Base-by-base conservation (phyloP, 495 filamentous ascomycete species). In the Neurospora intermedia region DNA sequence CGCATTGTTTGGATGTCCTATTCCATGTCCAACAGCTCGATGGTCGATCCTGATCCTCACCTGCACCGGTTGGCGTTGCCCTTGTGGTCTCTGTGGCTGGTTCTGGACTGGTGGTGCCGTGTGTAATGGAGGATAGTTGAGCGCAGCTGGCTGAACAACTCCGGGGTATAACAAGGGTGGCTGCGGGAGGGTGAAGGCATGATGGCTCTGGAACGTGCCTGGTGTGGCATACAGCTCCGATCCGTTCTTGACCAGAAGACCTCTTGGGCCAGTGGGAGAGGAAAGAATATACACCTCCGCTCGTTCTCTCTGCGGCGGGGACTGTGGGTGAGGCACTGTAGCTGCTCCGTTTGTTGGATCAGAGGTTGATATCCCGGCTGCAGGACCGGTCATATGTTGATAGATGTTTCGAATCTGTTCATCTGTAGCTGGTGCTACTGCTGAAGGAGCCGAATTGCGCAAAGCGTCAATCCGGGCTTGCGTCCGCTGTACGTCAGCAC, bases 261-360 rank as follows among this genome's bases (percentile, higher is more conserved):
- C 89, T 69, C 87, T 86, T 42, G 88, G 89, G 6, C 89, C 90
- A 20, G 78, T 80, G 1, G 90, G 88, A 2, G 89, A 90, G 4
- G 85, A 87, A 10, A 92, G 79, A 46, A 92, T 83, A 76, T 91
- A 92, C 6, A 90, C 85, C 72, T 87, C 83, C 6, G 87, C 70
- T 39, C 70, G 70, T 6, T 69, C 69, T 62, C 40, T 76, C 39
- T 70, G 72, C n/a, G 54, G 62, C n/a, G 73, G 75, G 40, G 73
- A 72, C 13, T 77, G 74, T 48, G 78, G 76, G 38, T 76, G 75
- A 35, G 27, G 9, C 23, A 13, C 54, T 18, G 23, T 62, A 35
- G 54, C 15, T 62, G 54, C 31, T 23, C 15, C 13, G 27, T 31
- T 35, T 13, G 54, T 35, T 13, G 54, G 23, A 62, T 6, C 23